phyloP scores from a whole-genome alignment of 2,329 filamentous ascomycete species.

The Xylariaceae sp. region DNA sequence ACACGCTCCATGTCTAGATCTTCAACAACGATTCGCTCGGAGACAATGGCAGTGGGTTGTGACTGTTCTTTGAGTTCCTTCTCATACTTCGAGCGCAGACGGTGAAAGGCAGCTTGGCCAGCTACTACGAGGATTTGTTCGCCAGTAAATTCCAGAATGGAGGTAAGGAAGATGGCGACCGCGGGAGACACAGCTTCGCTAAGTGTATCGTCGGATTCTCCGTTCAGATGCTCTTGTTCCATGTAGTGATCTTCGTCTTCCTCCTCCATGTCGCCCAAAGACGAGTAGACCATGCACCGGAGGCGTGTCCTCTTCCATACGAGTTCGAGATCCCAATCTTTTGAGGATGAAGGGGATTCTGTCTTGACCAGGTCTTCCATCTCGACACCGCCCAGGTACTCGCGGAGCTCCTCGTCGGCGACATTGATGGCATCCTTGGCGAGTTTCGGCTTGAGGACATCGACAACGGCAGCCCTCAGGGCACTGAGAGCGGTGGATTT shows the following conservation, averaged over 20 bases:
- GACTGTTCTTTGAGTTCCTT: conserved; percentile 54
- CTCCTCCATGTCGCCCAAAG: conserved; percentile 93
- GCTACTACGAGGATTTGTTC: conserved; percentile 87
- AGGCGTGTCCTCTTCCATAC: conserved; percentile 92
- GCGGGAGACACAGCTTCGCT: conserved; percentile 78
- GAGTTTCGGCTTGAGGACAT: conserved; percentile 84
- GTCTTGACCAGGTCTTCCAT: conserved; percentile 65
- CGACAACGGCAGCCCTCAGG: conserved; percentile 76
- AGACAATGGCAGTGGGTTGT: conserved; percentile 43
- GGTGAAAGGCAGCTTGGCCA: conserved; percentile 75
- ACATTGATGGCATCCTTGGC: conserved; percentile 79
- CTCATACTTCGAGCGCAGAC: conserved; percentile 56
- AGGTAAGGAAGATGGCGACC: conserved; percentile 92
- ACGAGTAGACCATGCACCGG: conserved; percentile 97
- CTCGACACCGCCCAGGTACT: conserved; percentile 77
- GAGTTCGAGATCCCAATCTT: conserved; percentile 83
- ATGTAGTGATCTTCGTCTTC: conserved; percentile 92
- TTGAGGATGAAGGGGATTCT: conserved; percentile 46
- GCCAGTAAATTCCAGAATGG: conserved; percentile 88
- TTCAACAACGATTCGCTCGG: conserved; percentile 74
- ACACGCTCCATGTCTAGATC: conserved; percentile 91
- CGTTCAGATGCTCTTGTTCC: conserved; percentile 69
- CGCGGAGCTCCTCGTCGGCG: conserved; percentile 80
- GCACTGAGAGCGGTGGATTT: conserved; percentile 72
- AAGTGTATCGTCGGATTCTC: conserved; percentile 51